Base-by-base conservation (phyloP, 495 filamentous ascomycete species). In the Xylaria intraflava region DNA sequence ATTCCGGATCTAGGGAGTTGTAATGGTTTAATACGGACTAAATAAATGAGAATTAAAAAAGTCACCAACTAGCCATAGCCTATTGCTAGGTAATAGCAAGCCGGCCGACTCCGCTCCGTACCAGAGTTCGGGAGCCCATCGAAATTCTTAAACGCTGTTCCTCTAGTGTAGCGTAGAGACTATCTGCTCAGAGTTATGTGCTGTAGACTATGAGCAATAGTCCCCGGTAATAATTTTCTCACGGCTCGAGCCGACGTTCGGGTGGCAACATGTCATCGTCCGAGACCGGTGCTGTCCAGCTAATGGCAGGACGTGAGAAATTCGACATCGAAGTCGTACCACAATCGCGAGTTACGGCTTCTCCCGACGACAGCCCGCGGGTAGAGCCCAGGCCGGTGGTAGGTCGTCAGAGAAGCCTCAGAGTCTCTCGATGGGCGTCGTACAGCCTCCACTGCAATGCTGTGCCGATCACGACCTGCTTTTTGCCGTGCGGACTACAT, bases 271-370 rank as follows among this genome's bases (percentile, higher is more conserved):
- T 0, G 24, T 20, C 6, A 9, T 9, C 31, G 26, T 53, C 51
- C 51, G 51, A 53, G 51, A 53, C 40, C 51, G 51, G 51, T 39
- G 51, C 2, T 10, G 1, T n/a, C n/a, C n/a, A n/a, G n/a, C n/a
- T n/a, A n/a, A n/a, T n/a, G n/a, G n/a, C n/a, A n/a, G n/a, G n/a
- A n/a, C n/a, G n/a, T n/a, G 43, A 33, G 20, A 16, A 46, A 40
- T 38, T 40, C 42, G 41, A 44, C 9, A 46, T 22, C 43, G 20
- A 40, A 19, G 46, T 53, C 24, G 42, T 42, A 46, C 24, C 51
- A 46, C 33, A 42, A 39, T 40, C 23, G 20, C 36, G 24, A 29
- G 29, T 35, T 22, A 40, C 42, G 51, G 42, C 16, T 36, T 20
- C 6, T 53, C 51, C 51, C 51, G 51, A 53, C 43, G 20, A 31